Base-by-base conservation (phyloP, 2,329 filamentous ascomycete species). In the Pseudogymnoascus sp. region DNA sequence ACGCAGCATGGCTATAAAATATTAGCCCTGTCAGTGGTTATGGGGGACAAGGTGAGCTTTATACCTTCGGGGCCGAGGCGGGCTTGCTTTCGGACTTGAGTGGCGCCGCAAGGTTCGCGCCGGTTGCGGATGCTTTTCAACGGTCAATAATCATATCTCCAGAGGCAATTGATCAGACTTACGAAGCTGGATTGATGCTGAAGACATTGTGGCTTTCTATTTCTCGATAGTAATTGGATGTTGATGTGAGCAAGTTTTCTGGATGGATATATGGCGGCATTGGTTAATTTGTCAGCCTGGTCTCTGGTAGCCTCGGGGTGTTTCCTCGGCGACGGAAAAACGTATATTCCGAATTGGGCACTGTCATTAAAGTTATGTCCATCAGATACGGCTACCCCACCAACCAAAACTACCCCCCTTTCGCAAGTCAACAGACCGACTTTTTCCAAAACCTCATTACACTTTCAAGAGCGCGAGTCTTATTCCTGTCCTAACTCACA, bases 1-100 rank as follows among this genome's bases (percentile, higher is more conserved):
- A 98, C 95, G 75, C 95, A 98, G 84, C 95, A 98, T 46, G 93
- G 93, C 91, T 97, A 72, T 65, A 16, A n/a, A 50, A 35, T 26
- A 28, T 68, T 43, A 65, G 61, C 10, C 50, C 53, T 7, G 50
- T 61, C 19, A 19, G 19, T 2, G 12, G 11, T 38, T 12, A 53
- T 8, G 24, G 16, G 40, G 24, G 11, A 4, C 2, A 24, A 37
- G 62, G 22, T 26, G 28, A 56, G 28, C 19, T 24, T 53, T 16
- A 33, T 67, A 73, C 71, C 69, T 72, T 73, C 11, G 66, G 63
- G 40, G 8, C 46, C 10, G 46, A 53, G 38, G 68, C 62, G 53
- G 67, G 65, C 62, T 70, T 63, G 38, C 64, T 67, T 19, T 66
- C 64, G 26, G 68, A 64, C 59, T 72, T 72, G 19, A 68, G 63